Evolutionary conservation across 192 early-diverging fungal genomes (phyloP).

Genomic region (Rhizophlyctis rosea): DNA sequence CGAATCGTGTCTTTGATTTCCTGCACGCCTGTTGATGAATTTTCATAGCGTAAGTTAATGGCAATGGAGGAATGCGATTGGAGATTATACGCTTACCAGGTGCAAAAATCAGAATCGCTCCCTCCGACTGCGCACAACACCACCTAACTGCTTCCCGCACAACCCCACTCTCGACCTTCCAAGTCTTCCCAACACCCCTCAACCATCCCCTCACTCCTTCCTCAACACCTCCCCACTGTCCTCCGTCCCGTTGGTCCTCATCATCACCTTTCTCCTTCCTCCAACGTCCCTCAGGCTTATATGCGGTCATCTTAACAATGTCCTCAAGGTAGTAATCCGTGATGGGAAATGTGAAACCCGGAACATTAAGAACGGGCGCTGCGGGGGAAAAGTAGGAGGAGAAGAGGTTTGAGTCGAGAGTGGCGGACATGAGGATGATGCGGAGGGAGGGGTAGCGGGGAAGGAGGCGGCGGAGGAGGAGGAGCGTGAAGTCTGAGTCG

Average conservation of each 20-base stretch:
- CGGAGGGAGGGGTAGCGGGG: constrained; percentile 45
- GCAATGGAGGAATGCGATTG: neutral
- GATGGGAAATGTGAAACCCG: constrained; percentile 59
- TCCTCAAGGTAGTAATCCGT: constrained; percentile 62
- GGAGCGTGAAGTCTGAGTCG: constrained; percentile 66
- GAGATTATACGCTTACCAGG: constrained; percentile 36
- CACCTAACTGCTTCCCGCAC: constrained; percentile 29
- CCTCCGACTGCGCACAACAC: constrained; percentile 43
- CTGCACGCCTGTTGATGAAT: constrained; percentile 55
- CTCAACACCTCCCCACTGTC: neutral
- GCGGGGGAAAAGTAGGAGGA: constrained; percentile 48
- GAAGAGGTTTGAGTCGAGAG: constrained; percentile 58
- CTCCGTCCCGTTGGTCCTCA: constrained; percentile 13
- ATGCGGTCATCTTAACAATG: constrained; percentile 49
- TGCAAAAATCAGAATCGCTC: constrained; percentile 73
- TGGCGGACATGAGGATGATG: constrained; percentile 71
- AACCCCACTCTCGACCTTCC: neutral
- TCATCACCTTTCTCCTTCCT: constrained; percentile 8
- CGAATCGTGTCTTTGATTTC: constrained; percentile 59
- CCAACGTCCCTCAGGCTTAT: constrained; percentile 17
- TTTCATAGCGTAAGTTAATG: too few species aligned
- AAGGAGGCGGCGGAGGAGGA: constrained; percentile 66
- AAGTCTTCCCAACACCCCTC: neutral
- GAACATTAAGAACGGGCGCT: constrained; percentile 46
- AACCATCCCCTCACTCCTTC: constrained; percentile 2